A percentile compares a stretch with the other conserved stretches of the same genome.
These are phyloP conservation scores for Aspergillus sp. DNA, from an alignment of 2,329 filamentous ascomycete genomes.

Conservation along the genomic window DNA sequence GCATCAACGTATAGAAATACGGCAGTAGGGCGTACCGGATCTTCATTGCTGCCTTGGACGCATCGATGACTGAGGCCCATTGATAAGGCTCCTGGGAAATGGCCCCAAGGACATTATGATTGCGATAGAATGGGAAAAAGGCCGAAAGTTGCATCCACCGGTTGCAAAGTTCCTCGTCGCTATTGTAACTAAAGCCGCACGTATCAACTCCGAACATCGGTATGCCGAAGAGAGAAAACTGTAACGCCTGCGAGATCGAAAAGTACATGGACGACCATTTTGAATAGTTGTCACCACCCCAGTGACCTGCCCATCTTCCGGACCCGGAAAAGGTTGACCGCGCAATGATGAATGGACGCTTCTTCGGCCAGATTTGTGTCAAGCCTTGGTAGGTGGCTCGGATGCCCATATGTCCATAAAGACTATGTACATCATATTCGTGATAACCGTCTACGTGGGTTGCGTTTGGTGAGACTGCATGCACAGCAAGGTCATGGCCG, in stretches of 20 bases:
- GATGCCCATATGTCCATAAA: slow-evolving; percentile 73
- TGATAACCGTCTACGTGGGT: slow-evolving; percentile 70
- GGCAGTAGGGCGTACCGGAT: slow-evolving; percentile 71
- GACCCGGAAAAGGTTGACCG: slow-evolving; percentile 77
- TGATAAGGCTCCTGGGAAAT: slow-evolving; percentile 69
- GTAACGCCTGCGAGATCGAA: slow-evolving; percentile 74
- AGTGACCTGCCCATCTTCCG: slow-evolving; percentile 75
- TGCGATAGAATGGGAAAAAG: slow-evolving; percentile 77
- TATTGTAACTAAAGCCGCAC: slow-evolving; percentile 69
- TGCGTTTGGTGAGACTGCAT: slow-evolving; percentile 74
- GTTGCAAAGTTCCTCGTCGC: slow-evolving; percentile 68
- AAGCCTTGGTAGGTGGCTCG: slow-evolving; percentile 75
- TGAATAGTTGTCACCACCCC: slow-evolving; percentile 75
- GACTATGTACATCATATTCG: slow-evolving; percentile 82
- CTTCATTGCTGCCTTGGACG: slow-evolving; percentile 65
- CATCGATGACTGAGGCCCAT: slow-evolving; percentile 66
- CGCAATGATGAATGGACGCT: slow-evolving; percentile 81
- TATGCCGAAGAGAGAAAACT: slow-evolving; percentile 71
- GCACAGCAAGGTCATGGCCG: slow-evolving; percentile 66
- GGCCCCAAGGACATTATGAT: slow-evolving; percentile 67
- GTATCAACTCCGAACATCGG: slow-evolving; percentile 74
- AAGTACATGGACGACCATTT: slow-evolving; percentile 73
- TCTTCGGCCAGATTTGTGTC: slow-evolving; percentile 60
- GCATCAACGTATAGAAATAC: slow-evolving; percentile 74
- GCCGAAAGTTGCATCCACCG: slow-evolving; percentile 72